Evolutionary conservation across 2,329 filamentous ascomycete species (phyloP).

Genomic region (Stagonosporopsis cucurbitacearum): DNA sequence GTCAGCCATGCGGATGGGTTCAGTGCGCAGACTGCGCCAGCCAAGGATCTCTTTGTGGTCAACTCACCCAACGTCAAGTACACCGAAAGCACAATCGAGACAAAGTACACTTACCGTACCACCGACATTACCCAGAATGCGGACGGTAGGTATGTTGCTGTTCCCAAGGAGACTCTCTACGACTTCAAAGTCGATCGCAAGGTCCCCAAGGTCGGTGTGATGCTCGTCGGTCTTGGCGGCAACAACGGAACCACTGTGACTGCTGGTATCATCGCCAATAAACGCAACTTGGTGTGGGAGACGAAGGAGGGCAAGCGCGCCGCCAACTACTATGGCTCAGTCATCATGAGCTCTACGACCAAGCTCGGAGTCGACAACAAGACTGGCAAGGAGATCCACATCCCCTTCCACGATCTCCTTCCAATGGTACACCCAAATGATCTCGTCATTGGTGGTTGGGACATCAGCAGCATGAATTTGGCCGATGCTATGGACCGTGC

Average conservation of each 20-base stretch:
- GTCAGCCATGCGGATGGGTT: slow-evolving; percentile 63
- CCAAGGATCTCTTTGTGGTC: slow-evolving; percentile 78
- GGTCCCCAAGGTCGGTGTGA: slow-evolving; percentile 91
- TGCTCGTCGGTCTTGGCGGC: slow-evolving; percentile 97
- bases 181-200: slow-evolving; percentile 97
- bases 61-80: slow-evolving; percentile 92
- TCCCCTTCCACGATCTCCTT: slow-evolving; percentile 91
- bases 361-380: slow-evolving; percentile 90
- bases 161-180: slow-evolving; percentile 87
- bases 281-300: slow-evolving; percentile 84
- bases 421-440: slow-evolving; percentile 98
- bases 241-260: slow-evolving; percentile 99
- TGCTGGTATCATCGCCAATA: slow-evolving; percentile 95
- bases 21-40: slow-evolving; percentile 51
- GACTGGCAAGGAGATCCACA: slow-evolving; percentile 89
- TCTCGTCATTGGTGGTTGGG: slow-evolving; percentile 93
- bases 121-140: slow-evolving; percentile 76
- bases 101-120: slow-evolving; percentile 96
- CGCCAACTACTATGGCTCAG: slow-evolving; percentile 97
- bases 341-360: slow-evolving; percentile 96
- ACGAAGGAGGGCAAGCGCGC: slow-evolving; percentile 85
- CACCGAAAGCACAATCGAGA: slow-evolving; percentile 84
- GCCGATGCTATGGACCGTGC: slow-evolving; percentile 95
- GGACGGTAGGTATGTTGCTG: slow-evolving; percentile 80
- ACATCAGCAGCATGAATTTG: slow-evolving; percentile 90